Evolutionary conservation across 257 asterid species (phyloP), one percentile per base, ranked within the genome.

Genomic region (Lithospermum erythrorhizon): DNA sequence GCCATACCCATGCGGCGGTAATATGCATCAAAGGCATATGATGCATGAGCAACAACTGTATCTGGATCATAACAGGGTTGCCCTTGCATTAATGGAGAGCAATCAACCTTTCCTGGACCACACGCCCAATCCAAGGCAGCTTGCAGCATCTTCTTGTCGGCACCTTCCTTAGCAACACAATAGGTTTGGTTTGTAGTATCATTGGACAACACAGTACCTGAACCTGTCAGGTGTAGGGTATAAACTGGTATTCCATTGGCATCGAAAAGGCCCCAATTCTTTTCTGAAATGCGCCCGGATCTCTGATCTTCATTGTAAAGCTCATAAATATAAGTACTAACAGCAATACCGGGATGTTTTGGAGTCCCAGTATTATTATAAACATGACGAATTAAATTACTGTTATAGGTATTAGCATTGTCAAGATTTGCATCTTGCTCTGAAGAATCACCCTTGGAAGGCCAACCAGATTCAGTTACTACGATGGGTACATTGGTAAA

Each of bases 81-180:
- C 30, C 86, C 94, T 68, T 83, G 94, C 85, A 84, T 61, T 59
- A 89, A 73, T 21, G 82, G 67, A 29, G 85, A 77, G 70, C 97
- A 89, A 30, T 86, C 88, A 49, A 89, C 97, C 66, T 82, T 87
- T 25, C 97, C 97, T 0, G 95, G 91, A 22, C 97, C 97, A 61
- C 97, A 89, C 30, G 97, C 91, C 94, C 98, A 91, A 70, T 91
- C 96, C 60, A 87, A 56, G 0, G 90, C 97, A 8, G 97, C 97
- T 70, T 89, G 97, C 35, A 89, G 57, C 95, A 86, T 84, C 72
- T 81, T 84, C 63, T 63, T 61, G 53, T 89, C 95, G 6, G 94
- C 89, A 9, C 87, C 79, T 10, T 75, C 80, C 67, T 75, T 82
- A 4, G 97, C 97, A 47, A 82, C 87, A 75, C 97, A 89, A 63